A percentile compares a stretch with the other conserved stretches of the same genome.
Evolutionary conservation across 345 rosid genomes (phyloP).

Genomic region (Reutealis trisperma): DNA sequence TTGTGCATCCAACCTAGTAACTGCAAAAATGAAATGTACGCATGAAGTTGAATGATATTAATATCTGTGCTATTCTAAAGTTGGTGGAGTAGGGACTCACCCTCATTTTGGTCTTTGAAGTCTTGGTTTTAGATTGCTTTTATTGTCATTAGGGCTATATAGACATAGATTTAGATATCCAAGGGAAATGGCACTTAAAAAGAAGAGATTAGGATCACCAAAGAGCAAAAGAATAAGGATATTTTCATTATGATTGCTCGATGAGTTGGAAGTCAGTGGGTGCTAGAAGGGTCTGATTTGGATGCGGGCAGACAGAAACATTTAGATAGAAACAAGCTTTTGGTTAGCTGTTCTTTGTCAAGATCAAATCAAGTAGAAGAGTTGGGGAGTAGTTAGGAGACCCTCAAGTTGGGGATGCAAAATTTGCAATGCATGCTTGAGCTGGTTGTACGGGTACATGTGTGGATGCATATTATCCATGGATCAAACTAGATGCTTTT

Average conservation of each 20-base stretch:
- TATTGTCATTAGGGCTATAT: conserved; percentile 36
- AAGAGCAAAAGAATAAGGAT: conserved; percentile 24
- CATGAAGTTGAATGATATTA: conserved; percentile 33
- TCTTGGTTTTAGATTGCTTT: conserved; percentile 35
- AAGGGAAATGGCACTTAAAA: conserved; percentile 30
- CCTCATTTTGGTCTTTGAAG: conserved; percentile 57
- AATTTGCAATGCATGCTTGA: conserved; percentile 37
- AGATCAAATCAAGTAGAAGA: conserved; percentile 56
- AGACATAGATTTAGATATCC: conserved; percentile 25
- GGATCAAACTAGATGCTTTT: conserved; percentile 9
- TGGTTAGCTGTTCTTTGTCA: conserved; percentile 72
- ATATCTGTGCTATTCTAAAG: conserved; percentile 15
- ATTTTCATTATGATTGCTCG: conserved; percentile 23
- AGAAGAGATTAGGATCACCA: conserved; percentile 33
- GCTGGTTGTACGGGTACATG: conserved; percentile 30
- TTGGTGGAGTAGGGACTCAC: conserved; percentile 42
- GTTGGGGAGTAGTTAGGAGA: conserved; percentile 35
- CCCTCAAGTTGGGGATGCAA: conserved; percentile 36
- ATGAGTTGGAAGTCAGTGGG: conserved; percentile 37
- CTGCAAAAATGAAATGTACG: conserved; percentile 54
- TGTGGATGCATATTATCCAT: conserved; percentile 12
- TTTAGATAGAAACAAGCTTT: conserved; percentile 68
- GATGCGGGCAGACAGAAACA: conserved; percentile 55
- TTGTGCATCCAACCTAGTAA: conserved; percentile 79
- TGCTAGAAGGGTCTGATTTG: conserved; percentile 47